A percentile compares a stretch with the other conserved stretches of the same genome.
These are phyloP conservation scores for Xanthoceras sorbifolium DNA, from an alignment of 345 rosid genomes.

Conservation along the genomic window DNA sequence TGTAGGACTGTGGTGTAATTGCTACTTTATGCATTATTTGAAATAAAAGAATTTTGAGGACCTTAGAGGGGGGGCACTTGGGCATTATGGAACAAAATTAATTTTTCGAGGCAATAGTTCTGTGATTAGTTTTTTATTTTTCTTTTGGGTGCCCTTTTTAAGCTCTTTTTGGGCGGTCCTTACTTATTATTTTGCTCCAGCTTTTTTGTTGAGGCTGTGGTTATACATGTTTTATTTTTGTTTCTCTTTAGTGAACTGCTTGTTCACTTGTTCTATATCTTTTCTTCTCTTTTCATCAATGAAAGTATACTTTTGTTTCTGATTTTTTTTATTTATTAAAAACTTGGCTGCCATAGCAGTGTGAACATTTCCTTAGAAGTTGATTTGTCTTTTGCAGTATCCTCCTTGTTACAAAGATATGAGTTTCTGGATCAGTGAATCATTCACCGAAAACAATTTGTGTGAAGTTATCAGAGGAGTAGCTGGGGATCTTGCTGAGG, in stretches of 20 bases:
- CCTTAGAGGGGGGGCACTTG: background rate
- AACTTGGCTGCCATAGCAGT: background rate
- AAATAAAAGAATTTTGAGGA: too few relatives aligned
- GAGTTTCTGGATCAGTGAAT: conserved; percentile 93
- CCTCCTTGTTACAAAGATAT: conserved; percentile 98
- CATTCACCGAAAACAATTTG: conserved; percentile 91
- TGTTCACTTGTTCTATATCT: background rate
- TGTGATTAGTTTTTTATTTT: background rate
- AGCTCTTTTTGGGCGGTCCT: background rate
- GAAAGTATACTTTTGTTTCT: background rate
- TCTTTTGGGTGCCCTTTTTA: background rate
- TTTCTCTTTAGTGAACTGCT: too few relatives aligned
- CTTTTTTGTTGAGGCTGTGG: background rate
- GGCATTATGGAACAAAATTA: background rate
- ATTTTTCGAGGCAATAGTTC: background rate
- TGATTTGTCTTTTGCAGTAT: conserved; percentile 51
- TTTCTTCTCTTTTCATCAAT: background rate
- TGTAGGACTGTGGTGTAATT: background rate
- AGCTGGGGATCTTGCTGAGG: conserved; percentile 96
- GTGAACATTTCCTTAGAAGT: conserved; percentile 11
- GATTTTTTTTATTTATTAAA: too few relatives aligned
- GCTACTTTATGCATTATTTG: background rate
- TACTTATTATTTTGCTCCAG: too few relatives aligned
- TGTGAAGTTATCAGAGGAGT: conserved; percentile 90
- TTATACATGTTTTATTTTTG: too few relatives aligned